Conservation (phyloP, 1,139 yeast species). For the Scheffersomyces stambukii region DNA sequence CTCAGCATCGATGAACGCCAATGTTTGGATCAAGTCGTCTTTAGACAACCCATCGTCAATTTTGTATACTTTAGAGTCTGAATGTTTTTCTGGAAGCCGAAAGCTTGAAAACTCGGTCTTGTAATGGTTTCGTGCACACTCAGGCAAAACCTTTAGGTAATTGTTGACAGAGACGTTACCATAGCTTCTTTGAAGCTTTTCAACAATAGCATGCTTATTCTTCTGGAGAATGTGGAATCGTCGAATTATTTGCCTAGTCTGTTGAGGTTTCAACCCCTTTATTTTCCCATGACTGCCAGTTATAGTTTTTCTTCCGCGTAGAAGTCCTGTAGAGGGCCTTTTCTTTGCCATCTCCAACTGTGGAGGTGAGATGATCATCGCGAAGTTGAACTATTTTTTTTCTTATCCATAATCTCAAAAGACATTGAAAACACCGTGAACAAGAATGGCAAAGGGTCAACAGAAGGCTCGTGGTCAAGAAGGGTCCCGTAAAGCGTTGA, state of each 20-base stretch:
- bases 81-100: constrained; percentile 7
- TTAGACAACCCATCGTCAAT: constrained; percentile 15
- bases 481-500: not conserved
- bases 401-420: not conserved
- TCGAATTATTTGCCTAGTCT: constrained; percentile 64
- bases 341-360: constrained; percentile 13
- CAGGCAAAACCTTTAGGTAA: constrained; percentile 16
- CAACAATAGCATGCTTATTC: constrained; percentile 37
- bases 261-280: constrained; percentile 54
- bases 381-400: constrained; percentile 1
- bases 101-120: constrained; percentile 5
- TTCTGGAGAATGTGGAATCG: constrained; percentile 63
- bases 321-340: constrained; percentile 16
- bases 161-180: constrained; percentile 14
- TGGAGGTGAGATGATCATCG: not conserved
- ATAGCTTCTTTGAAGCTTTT: constrained; percentile 16
- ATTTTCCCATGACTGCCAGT: constrained; percentile 21
- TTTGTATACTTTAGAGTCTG: constrained; percentile 15
- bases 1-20: constrained; percentile 59
- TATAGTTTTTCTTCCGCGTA: constrained; percentile 25
- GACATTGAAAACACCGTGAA: not conserved
- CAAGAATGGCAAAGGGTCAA: not conserved
- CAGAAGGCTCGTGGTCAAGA: too few species aligned
- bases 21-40: constrained; percentile 18
- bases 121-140: constrained; percentile 2